phyloP scores from a whole-genome alignment of 805 yeast species.

The Candida peoriensis region DNA sequence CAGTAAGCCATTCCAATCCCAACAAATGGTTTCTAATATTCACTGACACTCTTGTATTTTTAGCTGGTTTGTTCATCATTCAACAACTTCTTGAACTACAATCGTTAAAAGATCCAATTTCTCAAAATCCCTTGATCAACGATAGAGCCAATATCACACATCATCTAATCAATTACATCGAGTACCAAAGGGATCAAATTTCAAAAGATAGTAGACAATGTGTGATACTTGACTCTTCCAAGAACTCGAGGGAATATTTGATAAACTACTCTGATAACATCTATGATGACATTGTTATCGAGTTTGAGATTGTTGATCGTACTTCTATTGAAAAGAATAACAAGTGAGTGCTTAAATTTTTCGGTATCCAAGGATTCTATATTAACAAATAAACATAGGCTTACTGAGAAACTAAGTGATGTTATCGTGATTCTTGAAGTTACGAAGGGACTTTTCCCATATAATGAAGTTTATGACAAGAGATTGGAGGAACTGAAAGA shows the following conservation, averaged over 20 bases:
- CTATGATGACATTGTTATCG: constrained; percentile 2
- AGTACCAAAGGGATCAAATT: background rate
- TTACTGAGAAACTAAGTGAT: background rate
- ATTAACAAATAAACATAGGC: background rate
- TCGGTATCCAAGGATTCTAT: no score
- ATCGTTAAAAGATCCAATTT: background rate
- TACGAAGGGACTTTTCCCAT: no score
- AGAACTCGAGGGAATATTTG: constrained; percentile 12
- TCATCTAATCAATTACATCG: no score
- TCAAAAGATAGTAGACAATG: background rate
- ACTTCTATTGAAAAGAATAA: background rate
- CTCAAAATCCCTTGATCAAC: no score
- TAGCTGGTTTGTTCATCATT: background rate
- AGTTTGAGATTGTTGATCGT: background rate
- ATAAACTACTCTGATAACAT: constrained; percentile 3
- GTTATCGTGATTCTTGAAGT: no score
- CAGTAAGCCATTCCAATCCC: no score
- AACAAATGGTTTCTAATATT: no score
- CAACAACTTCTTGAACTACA: background rate
- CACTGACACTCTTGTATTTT: background rate
- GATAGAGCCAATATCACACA: no score
- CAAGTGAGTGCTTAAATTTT: no score
- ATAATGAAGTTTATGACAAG: background rate
- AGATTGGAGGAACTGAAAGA: background rate
- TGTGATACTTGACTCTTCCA: background rate